Conservation (phyloP, 371 early-diverging fungal genomes). For the Choanephora cucurbitarum region DNA sequence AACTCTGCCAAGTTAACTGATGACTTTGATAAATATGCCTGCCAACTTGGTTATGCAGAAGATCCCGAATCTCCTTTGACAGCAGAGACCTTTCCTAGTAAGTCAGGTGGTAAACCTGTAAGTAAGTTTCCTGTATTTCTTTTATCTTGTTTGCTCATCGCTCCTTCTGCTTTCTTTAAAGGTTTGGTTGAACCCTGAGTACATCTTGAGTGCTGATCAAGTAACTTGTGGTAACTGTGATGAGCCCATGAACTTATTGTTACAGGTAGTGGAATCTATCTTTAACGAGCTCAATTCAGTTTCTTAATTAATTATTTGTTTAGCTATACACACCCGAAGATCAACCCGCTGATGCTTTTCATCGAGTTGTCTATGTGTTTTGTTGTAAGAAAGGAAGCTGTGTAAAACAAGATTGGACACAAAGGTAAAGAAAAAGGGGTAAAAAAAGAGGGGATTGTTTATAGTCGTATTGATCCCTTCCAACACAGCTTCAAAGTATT, state of each 20-base stretch:
- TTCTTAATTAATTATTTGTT: not conserved
- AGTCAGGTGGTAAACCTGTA: conserved; percentile 90
- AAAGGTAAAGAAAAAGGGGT: conserved; percentile 53
- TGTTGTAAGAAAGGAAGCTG: conserved; percentile 88
- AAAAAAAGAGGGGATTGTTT: no score
- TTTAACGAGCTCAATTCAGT: no score
- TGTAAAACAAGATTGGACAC: conserved; percentile 61
- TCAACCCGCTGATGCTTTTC: conserved; percentile 82
- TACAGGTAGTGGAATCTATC: conserved; percentile 75
- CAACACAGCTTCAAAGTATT: conserved; percentile 77
- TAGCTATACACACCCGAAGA: conserved; percentile 95
- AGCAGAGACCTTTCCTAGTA: conserved; percentile 78
- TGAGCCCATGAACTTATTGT: conserved; percentile 76
- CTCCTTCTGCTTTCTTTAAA: conserved; percentile 29
- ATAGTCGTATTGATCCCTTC: not conserved
- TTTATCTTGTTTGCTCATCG: no score
- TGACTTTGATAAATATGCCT: conserved; percentile 34
- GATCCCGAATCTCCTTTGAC: conserved; percentile 62
- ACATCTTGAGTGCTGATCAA: conserved; percentile 60
- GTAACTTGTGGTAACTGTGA: conserved; percentile 80
- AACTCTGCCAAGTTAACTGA: no score
- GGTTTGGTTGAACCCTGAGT: conserved; percentile 86
- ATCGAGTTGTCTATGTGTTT: conserved; percentile 88
- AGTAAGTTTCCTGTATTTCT: conserved; percentile 10
- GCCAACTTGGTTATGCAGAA: conserved; percentile 81